phyloP scores from a whole-genome alignment of 495 filamentous ascomycete species.

The Xylaria scruposa region DNA sequence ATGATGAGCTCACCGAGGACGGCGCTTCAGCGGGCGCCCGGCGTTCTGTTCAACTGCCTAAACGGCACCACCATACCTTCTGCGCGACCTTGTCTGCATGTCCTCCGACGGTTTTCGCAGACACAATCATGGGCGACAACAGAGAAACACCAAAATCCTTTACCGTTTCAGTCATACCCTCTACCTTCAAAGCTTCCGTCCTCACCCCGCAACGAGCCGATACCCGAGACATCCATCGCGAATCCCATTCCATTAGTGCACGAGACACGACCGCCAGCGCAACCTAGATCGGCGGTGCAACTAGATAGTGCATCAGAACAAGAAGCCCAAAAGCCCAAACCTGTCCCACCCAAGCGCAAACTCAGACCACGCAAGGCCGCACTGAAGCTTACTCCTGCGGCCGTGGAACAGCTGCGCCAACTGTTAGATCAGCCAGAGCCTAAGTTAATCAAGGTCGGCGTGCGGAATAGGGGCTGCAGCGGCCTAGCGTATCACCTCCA shows the following conservation, averaged over 20 bases:
- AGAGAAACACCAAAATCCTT: conserved; percentile 73
- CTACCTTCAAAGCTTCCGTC: conserved; percentile 65
- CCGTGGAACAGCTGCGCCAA: conserved; percentile 74
- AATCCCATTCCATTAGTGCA: conserved; percentile 60
- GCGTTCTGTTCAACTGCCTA: conserved; percentile 56
- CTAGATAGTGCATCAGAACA: conserved; percentile 55
- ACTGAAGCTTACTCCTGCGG: conserved; percentile 80
- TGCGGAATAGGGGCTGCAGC: conserved; percentile 94
- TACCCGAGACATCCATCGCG: conserved; percentile 73
- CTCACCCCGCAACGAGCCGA: conserved; percentile 69
- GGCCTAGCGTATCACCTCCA: conserved; percentile 95
- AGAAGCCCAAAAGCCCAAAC: conserved; percentile 69
- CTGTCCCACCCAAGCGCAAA: conserved; percentile 64
- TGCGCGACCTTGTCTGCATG: conserved; percentile 55
- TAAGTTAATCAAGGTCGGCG: conserved; percentile 91
- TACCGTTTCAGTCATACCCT: conserved; percentile 77
- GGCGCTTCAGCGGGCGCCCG: conserved; percentile 58
- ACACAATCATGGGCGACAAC: conserved; percentile 59
- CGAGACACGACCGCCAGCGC: conserved; percentile 57
- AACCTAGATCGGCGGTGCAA: conserved; percentile 37
- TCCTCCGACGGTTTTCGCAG: conserved; percentile 72
- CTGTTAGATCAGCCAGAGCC: conserved; percentile 83
- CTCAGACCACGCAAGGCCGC: conserved; percentile 88
- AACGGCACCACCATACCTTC: conserved; percentile 45
- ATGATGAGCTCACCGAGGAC: conserved; percentile 39